Evolutionary conservation across 2,329 filamentous ascomycete species (phyloP), one percentile per base, ranked within the genome.

Genomic region (Exophiala spinifera): DNA sequence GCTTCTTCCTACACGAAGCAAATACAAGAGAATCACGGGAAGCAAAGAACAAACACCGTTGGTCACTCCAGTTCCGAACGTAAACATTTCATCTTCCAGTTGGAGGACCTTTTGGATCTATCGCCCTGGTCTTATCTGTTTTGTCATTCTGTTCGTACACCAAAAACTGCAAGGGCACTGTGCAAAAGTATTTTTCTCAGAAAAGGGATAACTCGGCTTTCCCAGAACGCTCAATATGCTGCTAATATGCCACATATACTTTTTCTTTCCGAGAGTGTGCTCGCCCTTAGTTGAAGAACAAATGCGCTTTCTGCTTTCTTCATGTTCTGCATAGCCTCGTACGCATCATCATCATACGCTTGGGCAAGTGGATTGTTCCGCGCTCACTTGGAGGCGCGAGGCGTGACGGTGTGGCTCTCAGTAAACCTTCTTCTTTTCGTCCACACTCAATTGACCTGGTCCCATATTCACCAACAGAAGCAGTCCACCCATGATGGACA

Each of bases 401-500:
- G 21, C 28, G 36, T 14, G 34, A 13, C 34, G 28, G 6, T 21
- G 7, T 36, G 10, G 8, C 20, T 33, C 48, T 55, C 82, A 99
- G 79, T 99, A 99, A 65, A 99, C 94, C 83, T 99, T 99, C 86
- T 99, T 99, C 89, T 99, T 99, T 84, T 99, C 94, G 75, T 99
- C 94, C 74, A 97, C 92, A 72, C 89, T 95, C 80, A 97, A 88
- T 74, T 96, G 91, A 61, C 94, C 94, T 8, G 94, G 94, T 59
- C 94, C 94, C 83, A 94, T 96, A 84, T 99, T 99, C 76, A 97
- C 91, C 63, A 99, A 84, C 63, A 99, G 86, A 55, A 99, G 82
- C 54, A 99, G 88, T 72, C 94, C 94, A 62, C 94, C 94, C 63
- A 82, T 92, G 71, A 99, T 99, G 49, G 94, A 99, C 51, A 99